These are phyloP conservation scores for Orbilia brochopaga DNA, from an alignment of 2,329 filamentous ascomycete genomes.

Conservation along the genomic window DNA sequence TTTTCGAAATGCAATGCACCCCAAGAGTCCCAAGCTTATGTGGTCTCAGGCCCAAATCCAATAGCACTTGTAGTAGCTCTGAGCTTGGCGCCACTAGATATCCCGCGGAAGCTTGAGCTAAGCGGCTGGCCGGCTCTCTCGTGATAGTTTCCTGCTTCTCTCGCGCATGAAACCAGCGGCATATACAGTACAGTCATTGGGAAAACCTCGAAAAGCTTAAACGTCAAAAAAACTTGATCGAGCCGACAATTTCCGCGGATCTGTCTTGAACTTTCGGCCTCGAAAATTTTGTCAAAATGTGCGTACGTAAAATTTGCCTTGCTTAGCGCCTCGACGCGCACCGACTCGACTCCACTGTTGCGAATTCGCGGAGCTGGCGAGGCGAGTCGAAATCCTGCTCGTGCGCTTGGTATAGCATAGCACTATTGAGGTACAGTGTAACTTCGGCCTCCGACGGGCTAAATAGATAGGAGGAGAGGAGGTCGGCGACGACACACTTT, in stretches of 20 bases:
- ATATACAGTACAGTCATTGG: neutral
- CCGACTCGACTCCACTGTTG: neutral
- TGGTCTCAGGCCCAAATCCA: too few relatives aligned
- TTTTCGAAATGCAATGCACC: too few relatives aligned
- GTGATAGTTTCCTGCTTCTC: neutral
- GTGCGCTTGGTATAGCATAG: neutral
- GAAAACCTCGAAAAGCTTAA: neutral
- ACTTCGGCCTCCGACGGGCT: conserved; percentile 2
- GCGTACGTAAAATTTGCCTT: too few relatives aligned
- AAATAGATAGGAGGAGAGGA: too few relatives aligned
- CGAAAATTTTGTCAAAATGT: conserved; percentile 1
- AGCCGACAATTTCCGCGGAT: neutral
- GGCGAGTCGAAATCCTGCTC: neutral
- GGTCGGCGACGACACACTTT: neutral
- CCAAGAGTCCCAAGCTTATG: too few relatives aligned
- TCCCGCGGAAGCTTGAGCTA: neutral
- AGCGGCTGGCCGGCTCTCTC: neutral
- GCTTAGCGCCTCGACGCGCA: too few relatives aligned
- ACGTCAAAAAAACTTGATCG: neutral
- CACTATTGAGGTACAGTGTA: neutral
- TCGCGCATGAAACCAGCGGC: too few relatives aligned
- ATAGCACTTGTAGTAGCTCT: neutral
- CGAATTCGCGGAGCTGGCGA: neutral
- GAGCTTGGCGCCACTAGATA: conserved; percentile 3
- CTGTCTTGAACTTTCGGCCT: neutral